phyloP scores from a whole-genome alignment of 208 protist genomes.

The Naegleria fowleri region DNA sequence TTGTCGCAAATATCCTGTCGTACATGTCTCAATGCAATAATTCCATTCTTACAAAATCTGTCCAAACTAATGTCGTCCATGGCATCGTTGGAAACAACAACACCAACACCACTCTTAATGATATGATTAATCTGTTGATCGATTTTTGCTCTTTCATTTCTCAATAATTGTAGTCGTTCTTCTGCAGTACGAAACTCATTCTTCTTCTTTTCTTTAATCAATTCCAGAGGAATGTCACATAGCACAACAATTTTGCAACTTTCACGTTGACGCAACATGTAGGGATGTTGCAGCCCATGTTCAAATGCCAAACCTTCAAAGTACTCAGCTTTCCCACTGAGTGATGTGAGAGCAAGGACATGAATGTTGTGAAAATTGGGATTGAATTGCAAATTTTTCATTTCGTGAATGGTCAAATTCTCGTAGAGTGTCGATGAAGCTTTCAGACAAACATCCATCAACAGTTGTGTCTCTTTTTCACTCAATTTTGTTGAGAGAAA shows the following conservation, averaged over 20 bases:
- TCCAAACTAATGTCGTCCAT: neutral
- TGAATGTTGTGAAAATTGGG: neutral
- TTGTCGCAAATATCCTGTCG: neutral
- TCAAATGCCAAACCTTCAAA: neutral
- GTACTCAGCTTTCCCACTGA: neutral
- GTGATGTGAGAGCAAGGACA: neutral
- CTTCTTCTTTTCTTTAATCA: neutral
- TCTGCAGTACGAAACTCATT: neutral
- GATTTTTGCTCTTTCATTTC: neutral
- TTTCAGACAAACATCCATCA: neutral
- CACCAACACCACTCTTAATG: neutral
- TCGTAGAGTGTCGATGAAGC: neutral
- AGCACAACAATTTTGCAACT: neutral
- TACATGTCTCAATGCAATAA: constrained; percentile 17
- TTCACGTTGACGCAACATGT: neutral
- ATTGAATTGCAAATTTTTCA: neutral
- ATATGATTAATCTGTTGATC: neutral
- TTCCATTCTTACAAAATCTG: neutral
- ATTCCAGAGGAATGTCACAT: neutral
- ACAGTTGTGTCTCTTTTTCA: neutral
- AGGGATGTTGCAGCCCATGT: neutral
- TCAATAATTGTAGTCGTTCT: neutral
- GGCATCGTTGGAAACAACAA: neutral
- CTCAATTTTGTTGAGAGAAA: neutral
- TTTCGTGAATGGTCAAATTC: neutral